Percentiles rank a stretch among this genome's conserved stretches.
phyloP scores from a whole-genome alignment of 2,329 filamentous ascomycete genomes.

The Aspergillus quadrilineatus region DNA sequence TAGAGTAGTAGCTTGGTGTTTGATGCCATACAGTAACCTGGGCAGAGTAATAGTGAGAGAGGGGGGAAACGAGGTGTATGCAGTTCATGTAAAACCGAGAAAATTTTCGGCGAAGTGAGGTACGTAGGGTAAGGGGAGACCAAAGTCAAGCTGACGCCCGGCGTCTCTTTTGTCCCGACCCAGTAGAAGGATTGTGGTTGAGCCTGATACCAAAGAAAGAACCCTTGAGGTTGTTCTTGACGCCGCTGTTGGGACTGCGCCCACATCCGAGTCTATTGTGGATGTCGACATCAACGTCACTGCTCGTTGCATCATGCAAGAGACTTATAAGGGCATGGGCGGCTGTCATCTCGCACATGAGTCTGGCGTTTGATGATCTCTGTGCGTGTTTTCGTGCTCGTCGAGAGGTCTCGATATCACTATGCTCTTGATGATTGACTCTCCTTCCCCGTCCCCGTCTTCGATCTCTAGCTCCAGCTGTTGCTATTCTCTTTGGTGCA shows the following conservation, averaged over 20 bases:
- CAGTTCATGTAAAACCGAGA: no score
- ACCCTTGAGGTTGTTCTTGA: no score
- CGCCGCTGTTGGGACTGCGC: no score
- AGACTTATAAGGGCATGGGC: slow-evolving; percentile 39
- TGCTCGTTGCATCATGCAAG: slow-evolving; percentile 29
- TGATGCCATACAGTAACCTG: no score
- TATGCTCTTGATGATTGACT: not conserved
- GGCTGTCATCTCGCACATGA: slow-evolving; percentile 36
- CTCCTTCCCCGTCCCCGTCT: not conserved
- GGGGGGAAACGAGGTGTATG: no score
- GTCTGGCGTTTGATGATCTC: slow-evolving; percentile 15
- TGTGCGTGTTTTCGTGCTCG: slow-evolving; percentile 2
- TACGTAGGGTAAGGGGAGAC: not conserved
- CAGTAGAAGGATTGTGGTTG: not conserved
- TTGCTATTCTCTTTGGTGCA: slow-evolving; percentile 1
- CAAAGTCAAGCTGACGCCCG: not conserved
- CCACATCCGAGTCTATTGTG: not conserved
- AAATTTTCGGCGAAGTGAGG: not conserved
- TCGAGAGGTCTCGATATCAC: slow-evolving; percentile 4
- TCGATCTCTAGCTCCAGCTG: not conserved
- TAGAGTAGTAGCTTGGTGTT: no score
- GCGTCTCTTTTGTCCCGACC: not conserved
- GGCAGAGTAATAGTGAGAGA: no score
- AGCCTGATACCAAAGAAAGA: not conserved
- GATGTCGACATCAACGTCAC: slow-evolving; percentile 17